phyloP scores from a whole-genome alignment of 1,284 basidiomycete species.

The Sporisorium iseilematis-ciliati region DNA sequence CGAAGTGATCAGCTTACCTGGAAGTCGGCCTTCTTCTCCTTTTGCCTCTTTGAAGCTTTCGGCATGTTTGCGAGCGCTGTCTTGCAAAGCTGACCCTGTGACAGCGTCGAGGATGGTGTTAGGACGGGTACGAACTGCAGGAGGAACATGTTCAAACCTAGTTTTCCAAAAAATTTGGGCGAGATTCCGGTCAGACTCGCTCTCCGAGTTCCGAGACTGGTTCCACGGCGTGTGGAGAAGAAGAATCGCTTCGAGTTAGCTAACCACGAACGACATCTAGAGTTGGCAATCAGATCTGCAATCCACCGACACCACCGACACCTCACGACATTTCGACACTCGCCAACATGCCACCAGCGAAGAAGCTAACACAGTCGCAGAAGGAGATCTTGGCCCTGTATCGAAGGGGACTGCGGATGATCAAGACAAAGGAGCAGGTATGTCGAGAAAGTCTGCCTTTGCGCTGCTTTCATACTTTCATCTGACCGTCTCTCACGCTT shows the following conservation, averaged over 20 bases:
- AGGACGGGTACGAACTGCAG: too few species aligned
- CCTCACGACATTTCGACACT: not conserved
- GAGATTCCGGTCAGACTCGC: not conserved
- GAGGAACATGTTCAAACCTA: not conserved
- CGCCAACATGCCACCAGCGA: slow-evolving; percentile 29
- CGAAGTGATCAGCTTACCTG: slow-evolving; percentile 11
- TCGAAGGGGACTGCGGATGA: slow-evolving; percentile 57
- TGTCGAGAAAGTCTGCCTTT: slow-evolving; percentile 9
- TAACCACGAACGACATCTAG: not conserved
- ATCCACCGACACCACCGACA: not conserved
- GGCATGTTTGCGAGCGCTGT: slow-evolving; percentile 28
- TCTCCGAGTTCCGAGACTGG: not conserved
- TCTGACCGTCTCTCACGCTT: not conserved
- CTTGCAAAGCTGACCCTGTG: not conserved
- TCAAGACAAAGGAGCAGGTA: slow-evolving; percentile 63
- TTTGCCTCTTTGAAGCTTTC: slow-evolving; percentile 52
- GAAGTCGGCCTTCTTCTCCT: slow-evolving; percentile 54
- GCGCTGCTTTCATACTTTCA: not conserved
- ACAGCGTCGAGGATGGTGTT: not conserved
- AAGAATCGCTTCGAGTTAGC: slow-evolving; percentile 9
- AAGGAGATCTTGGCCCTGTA: slow-evolving; percentile 61
- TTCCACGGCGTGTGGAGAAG: slow-evolving; percentile 3
- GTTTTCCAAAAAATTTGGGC: slow-evolving; percentile 8
- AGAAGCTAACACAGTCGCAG: slow-evolving; percentile 54
- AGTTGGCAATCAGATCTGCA: not conserved